Evolutionary conservation across 805 yeast genomes (phyloP), one percentile per base, ranked within the genome.

Genomic region (Isabelozyma pseudorhagii): DNA sequence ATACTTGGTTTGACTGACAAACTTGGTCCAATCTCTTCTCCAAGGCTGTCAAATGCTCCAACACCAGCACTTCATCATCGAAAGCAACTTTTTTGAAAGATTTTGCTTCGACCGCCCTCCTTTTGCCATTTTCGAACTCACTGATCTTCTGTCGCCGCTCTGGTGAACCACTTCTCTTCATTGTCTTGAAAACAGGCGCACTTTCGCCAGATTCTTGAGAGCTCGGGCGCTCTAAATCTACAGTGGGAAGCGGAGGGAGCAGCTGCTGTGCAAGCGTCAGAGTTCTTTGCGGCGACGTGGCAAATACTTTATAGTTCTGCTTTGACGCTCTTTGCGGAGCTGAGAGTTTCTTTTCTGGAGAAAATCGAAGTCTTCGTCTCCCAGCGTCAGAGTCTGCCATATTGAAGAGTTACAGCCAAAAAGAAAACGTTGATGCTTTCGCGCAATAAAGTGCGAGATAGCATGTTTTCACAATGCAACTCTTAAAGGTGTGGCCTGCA

Each of bases 131-230:
- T 49, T 70, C 75, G 43, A 68, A 59, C 46, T 66, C 64, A 36
- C 51, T 55, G 13, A 70, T 70, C 28, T 55, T 57, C 41, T 58
- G 60, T 34, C 75, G 56, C 36, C 74, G 58, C 40, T 57, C 58
- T 2, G 75, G 74, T 2, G 74, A 69, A 7, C 75, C 75, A 41
- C 72, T 66, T 45, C 64, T 56, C 47, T 64, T 56, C 8, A 63
- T 54, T 8, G 71, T 66, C 17, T 47, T 38, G 6, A 48, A 51
- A 38, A n/a, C 25, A 13, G 25, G 13, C 25, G 8, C 28, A 13
- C 17, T 21, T 17, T 18, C 27, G 6, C 25, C 14, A 39, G 41
- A 13, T 17, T 21, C 42, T 9, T 17, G 28, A 17, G 40, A 38
- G 15, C 21, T 38, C 4, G 40, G 40, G 5, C 40, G 40, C 10